Evolutionary conservation across 176 grass and related monocot genomes (phyloP), one percentile per base, ranked within the genome.

Genomic region (Oryza officinalis): DNA sequence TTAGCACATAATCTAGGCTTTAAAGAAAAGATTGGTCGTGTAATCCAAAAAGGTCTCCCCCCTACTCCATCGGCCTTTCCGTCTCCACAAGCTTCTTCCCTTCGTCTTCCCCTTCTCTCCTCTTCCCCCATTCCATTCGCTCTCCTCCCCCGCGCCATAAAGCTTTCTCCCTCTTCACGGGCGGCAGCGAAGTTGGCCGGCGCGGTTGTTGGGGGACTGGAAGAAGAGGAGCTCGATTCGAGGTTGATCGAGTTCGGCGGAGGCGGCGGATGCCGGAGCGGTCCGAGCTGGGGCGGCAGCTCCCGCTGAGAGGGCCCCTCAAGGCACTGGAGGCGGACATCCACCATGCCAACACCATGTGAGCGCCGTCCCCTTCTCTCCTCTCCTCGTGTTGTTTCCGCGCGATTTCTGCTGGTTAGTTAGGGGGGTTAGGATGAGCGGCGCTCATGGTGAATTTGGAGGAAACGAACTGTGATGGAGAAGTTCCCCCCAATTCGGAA

Each of bases 341-440:
- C 67, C 90, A 95, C 69, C 93, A 95, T 80, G 93, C 93, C 22
- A 95, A 95, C 81, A 87, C 90, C 84, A 86, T 95, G 93, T 95
- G 86, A 84, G 60, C 67, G 4, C 47, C 33, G 2, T 66, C 27
- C 46, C 13, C 13, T 18, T 17, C 22, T 54, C 30, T 20, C 50
- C 22, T 54, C 30, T 25, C 63, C 61, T 4, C 18, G 3, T 22
- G 41, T 54, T 78, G 6, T 26, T 33, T 69, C 41, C 57, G 37
- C 37, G 0, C 14, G 14, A 8, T 23, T 74, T 69, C 77, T 20
- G n/a, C 33, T 30, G 10, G 61, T 25, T 46, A 30, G 28, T 35
- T 35, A 6, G 33, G 9, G 17, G 74, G 59, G 30, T 18, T 80
- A 27, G 52, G 20, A 33, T 45, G 49, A 63, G 7, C 18, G 45